Base-by-base conservation (phyloP, 805 yeast genomes). In the Debaryomyces hansenii region DNA sequence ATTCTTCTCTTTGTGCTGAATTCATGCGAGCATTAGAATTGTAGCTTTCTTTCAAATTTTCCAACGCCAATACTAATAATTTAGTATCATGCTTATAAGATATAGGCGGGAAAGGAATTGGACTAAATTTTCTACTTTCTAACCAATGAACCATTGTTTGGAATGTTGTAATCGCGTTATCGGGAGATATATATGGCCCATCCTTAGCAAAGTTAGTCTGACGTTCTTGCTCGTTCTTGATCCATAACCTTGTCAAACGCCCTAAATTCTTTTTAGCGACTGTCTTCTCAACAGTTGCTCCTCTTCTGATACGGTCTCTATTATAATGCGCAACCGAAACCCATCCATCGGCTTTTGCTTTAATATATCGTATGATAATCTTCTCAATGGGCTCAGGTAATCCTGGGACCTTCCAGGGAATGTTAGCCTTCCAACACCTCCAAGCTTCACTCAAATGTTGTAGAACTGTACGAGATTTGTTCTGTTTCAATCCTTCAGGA, bases 391-490 rank as follows among this genome's bases (percentile, higher is more conserved):
- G 97, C 44, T 79, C 86, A 1, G 99, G 99, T 67, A 94, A 73
- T 0, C 98, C 98, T 1, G 96, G 96, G 12, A 94, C 98, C 55
- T 89, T 84, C 98, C 98, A 94, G 0, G 97, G 96, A 48, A 94
- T 86, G 60, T 94, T 92, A 2, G 99, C 99, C 64, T 94, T 94
- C 99, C 99, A 94, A 64, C 98, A 94, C 63, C 99, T 75, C 99
- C 99, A 94, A 0, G 99, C 99, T 64, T 94, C 99, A 60, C 96
- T 87, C 47, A 94, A 74, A 66, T 94, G 99, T 58, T 94, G 98
- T 40, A 94, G 66, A 44, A 94, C 86, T 0, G 96, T 83, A 57
- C 87, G 86, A 1, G 97, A 83, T 62, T 90, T 91, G 52, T 80
- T 87, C 58, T 89, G 94, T 57, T 88, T 85, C 50, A 94, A 78